phyloP scores from a whole-genome alignment of 108 stramenopile genomes.

The Stephanodiscus minutulus region DNA sequence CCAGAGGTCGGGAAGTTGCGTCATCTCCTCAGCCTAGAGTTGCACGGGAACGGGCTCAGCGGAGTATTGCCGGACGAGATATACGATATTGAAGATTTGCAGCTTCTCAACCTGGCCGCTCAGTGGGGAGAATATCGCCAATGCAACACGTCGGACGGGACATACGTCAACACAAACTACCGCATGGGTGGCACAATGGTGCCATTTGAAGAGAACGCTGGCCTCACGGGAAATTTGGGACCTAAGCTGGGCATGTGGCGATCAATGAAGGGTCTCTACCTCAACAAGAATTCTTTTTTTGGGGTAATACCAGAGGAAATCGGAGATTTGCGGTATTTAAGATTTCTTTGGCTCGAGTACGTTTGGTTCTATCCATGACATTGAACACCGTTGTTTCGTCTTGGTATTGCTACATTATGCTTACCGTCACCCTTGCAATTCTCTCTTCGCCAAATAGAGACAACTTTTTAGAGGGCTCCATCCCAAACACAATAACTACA shows the following conservation, averaged over 20 bases:
- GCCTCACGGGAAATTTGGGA: slow-evolving; percentile 9
- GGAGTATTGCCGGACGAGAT: slow-evolving; percentile 7
- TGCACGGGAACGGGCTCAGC: slow-evolving; percentile 25
- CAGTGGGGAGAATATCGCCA: slow-evolving; percentile 18
- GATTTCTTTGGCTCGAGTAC: neutral
- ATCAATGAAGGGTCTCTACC: slow-evolving; percentile 34
- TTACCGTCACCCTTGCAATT: too few species aligned
- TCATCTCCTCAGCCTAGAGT: slow-evolving; percentile 14
- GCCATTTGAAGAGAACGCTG: slow-evolving; percentile 9
- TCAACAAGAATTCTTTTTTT: slow-evolving; percentile 49
- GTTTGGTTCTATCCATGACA: slow-evolving; percentile 32
- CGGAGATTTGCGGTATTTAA: slow-evolving; percentile 29
- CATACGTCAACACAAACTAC: slow-evolving; percentile 3
- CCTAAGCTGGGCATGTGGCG: slow-evolving; percentile 10
- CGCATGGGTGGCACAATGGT: slow-evolving; percentile 5
- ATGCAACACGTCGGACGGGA: slow-evolving; percentile 15
- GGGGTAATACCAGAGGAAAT: slow-evolving; percentile 58
- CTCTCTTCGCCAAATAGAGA: slow-evolving; percentile 16
- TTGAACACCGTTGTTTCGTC: slow-evolving; percentile 34
- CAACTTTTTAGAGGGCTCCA: slow-evolving; percentile 39
- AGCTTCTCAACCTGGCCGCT: slow-evolving; percentile 19
- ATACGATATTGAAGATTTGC: slow-evolving; percentile 26
- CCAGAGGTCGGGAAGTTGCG: slow-evolving; percentile 18
- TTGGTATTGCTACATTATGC: slow-evolving; percentile 20
- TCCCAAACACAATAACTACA: slow-evolving; percentile 49